Evolutionary conservation across 2,329 filamentous ascomycete species (phyloP), one percentile per base, ranked within the genome.

Genomic region (Fusarium metavorans): DNA sequence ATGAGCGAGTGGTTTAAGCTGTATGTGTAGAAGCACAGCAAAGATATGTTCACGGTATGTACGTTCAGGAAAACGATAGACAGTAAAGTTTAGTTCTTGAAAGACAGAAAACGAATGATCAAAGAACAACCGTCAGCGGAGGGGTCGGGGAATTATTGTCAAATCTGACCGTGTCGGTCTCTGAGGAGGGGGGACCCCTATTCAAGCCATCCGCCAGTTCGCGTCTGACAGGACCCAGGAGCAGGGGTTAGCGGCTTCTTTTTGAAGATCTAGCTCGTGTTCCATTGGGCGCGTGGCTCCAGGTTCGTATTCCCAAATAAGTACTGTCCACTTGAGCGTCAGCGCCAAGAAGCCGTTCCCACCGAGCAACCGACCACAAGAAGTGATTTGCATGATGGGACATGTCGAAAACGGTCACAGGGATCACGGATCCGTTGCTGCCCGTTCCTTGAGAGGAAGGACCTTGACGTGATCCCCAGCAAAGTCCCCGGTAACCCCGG

Each of bases 221-320:
- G 37, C 58, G 58, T 43, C 58, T 48, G 30, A 61, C 41, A 45
- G 58, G 58, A 18, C 32, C 39, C 20, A 39, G 32, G 54, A 35
- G 37, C n/a, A 57, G 5, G 52, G 34, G 52, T 20, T 37, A 27
- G 20, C 14, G 35, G 35, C 41, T 45, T 5, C 27, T 54, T 23
- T 20, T 39, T n/a, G 45, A 20, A 63, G 35, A 52, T 27, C 25
- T 39, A 27, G 37, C 48, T 57, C 48, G 61, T 43, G n/a, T 57
- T 43, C 34, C 35, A 11, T 43, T 34, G 34, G 34, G 61, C 48
- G 35, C 61, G 61, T 56, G 61, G 61, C 48, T 56, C 14, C 30
- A 25, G 25, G 48, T 64, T 64, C 48, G 48, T 64, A 56, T 57
- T 64, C 61, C 61, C 50, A 57, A 43, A 56, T 25, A 43, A 43